Conservation (phyloP, 768 basidiomycete genomes). For the Pisolithus albus region DNA sequence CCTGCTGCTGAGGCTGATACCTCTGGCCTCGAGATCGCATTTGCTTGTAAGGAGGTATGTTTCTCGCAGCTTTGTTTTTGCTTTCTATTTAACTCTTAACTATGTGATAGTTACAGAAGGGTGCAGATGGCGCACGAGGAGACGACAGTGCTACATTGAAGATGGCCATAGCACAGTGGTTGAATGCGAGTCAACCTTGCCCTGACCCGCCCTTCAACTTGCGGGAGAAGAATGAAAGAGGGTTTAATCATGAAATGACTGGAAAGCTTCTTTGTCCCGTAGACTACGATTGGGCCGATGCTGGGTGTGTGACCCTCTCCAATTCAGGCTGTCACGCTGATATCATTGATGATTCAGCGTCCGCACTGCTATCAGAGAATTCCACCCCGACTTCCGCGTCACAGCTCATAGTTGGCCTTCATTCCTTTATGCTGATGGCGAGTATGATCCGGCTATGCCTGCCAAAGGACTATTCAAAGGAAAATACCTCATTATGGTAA, state of each 20-base stretch:
- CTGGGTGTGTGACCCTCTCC: background rate
- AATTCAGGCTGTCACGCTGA: background rate
- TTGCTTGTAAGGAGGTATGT: too few species aligned
- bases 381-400: background rate
- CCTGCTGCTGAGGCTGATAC: too few species aligned
- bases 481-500: conserved; percentile 1
- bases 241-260: conserved; percentile 7
- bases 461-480: conserved; percentile 1
- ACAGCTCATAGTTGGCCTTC: conserved; percentile 6
- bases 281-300: conserved; percentile 11
- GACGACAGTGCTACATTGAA: conserved; percentile 11
- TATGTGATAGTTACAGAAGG: conserved; percentile 7
- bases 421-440: conserved; percentile 1
- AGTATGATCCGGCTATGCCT: background rate
- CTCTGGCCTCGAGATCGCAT: too few species aligned
- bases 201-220: background rate
- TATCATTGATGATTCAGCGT: background rate
- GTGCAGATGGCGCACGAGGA: conserved; percentile 6
- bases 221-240: background rate
- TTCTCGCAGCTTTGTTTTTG: too few species aligned
- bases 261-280: conserved; percentile 8
- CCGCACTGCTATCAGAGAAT: background rate
- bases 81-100: too few species aligned
- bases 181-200: conserved; percentile 1
- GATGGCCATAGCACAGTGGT: background rate